Base-by-base conservation (phyloP, 305 asterid species). In the Fraxinus dipetala region DNA sequence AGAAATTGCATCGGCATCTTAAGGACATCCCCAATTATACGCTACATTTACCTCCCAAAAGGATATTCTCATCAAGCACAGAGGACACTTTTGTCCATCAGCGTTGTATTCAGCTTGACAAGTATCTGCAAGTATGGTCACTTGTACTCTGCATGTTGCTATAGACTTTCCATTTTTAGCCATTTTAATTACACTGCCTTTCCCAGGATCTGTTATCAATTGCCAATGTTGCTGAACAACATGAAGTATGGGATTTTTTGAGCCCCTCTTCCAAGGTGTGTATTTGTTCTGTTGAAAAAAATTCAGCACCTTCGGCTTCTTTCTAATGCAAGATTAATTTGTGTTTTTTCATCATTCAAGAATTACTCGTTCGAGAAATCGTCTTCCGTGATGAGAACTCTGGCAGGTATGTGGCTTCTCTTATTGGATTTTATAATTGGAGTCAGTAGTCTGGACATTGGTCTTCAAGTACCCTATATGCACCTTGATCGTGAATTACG, bases 241-340 rank as follows among this genome's bases (percentile, higher is more conserved):
- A 93, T 84, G 99, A 96, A 89, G 99, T 96, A 80, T 96, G 97
- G 99, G 99, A 96, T 87, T 96, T 96, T 91, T 90, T 96, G 84
- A 92, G 98, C 84, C 92, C 82, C 84, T 88, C 97, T 81, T 96
- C 99, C 56, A 93, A 96, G 97, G 99, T 96, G 77, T 70, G 81
- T 65, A 56, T 81, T 56, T 80, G 13, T 78, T 83, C 78, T 54
- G 40, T 69, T 85, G 34, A 36, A 75, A 83, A 48, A 38, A 83
- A 61, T 69, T 30, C 67, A 79, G 13, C 35, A 30, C 31, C 38
- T 81, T 22, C 72, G 20, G 61, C 31, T 76, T 78, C 75, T 45
- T 72, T 38, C 76, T 72, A 72, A 72, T 32, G 36, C 76, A 5
- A 72, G 75, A 85, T 84, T 86, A 63, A 80, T 77, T 67, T 84